Conservation (phyloP, 768 basidiomycete species). For the Trametes coccinea region DNA sequence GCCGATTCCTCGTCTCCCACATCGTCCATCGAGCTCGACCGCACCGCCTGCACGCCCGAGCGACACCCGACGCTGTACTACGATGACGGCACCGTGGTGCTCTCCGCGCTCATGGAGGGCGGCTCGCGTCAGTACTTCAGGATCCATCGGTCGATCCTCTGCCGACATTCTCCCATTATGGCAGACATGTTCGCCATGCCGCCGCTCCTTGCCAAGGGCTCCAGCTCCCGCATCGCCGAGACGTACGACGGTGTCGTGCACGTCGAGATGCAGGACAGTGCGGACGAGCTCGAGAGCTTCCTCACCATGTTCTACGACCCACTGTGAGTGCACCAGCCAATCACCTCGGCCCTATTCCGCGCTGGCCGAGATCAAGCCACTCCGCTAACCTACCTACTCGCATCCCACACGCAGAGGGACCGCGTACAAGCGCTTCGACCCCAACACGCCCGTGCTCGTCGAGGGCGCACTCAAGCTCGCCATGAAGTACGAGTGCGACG, state of each 20-base stretch:
- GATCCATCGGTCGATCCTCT: slow-evolving; percentile 31
- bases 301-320: slow-evolving; percentile 32
- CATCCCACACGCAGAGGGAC: slow-evolving; percentile 22
- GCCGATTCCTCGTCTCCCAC: background rate
- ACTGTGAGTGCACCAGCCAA: slow-evolving; percentile 24
- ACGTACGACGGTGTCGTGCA: slow-evolving; percentile 32
- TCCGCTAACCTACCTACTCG: background rate
- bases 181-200: slow-evolving; percentile 33
- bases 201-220: slow-evolving; percentile 18
- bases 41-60: background rate
- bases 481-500: slow-evolving; percentile 39
- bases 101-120: slow-evolving; percentile 27
- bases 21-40: background rate
- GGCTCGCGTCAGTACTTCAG: slow-evolving; percentile 26
- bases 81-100: slow-evolving; percentile 35
- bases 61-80: slow-evolving; percentile 33
- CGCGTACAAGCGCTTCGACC: slow-evolving; percentile 34
- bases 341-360: background rate
- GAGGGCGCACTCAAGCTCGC: slow-evolving; percentile 36
- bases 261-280: slow-evolving; percentile 32
- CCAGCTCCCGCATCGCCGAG: slow-evolving; percentile 21
- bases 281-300: slow-evolving; percentile 31
- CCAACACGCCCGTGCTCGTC: slow-evolving; percentile 35
- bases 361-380: background rate
- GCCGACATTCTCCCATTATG: slow-evolving; percentile 29